These are phyloP conservation scores for Coemansia asiatica DNA, from an alignment of 192 early-diverging fungal genomes.

Conservation along the genomic window DNA sequence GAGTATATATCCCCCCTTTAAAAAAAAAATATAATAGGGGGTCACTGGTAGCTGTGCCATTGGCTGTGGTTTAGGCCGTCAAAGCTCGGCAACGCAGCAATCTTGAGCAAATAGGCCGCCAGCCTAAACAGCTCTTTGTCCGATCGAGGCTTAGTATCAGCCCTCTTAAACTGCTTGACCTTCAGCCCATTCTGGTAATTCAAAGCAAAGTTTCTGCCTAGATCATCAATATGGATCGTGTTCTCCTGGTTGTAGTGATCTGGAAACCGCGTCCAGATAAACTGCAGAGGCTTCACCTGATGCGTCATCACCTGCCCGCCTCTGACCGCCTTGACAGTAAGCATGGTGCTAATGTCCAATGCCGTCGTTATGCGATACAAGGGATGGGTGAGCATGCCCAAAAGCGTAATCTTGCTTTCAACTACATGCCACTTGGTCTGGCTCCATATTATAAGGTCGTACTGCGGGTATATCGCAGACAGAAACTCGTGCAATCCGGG, in stretches of 20 bases:
- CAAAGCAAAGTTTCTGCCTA: conserved; percentile 75
- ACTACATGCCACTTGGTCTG: conserved; percentile 72
- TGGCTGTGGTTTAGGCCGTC: conserved; percentile 61
- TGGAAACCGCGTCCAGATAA: conserved; percentile 64
- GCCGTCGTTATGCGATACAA: conserved; percentile 69
- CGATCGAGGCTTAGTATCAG: conserved; percentile 35
- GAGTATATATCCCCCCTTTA: no score
- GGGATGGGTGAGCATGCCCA: conserved; percentile 65
- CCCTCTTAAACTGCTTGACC: conserved; percentile 65
- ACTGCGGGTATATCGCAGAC: conserved; percentile 64
- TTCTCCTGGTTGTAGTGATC: conserved; percentile 51
- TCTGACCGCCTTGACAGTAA: conserved; percentile 58
- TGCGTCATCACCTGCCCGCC: conserved; percentile 59
- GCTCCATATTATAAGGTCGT: conserved; percentile 77
- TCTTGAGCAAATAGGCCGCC: conserved; percentile 61
- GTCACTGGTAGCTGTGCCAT: conserved; percentile 46
- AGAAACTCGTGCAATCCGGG: conserved; percentile 67
- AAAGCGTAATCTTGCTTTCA: conserved; percentile 72
- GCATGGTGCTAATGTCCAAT: conserved; percentile 70
- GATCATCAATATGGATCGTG: conserved; percentile 73
- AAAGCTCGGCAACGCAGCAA: conserved; percentile 57
- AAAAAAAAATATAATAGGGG: background rate
- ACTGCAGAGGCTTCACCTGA: conserved; percentile 72
- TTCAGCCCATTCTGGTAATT: conserved; percentile 69
- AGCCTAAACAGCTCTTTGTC: conserved; percentile 65